Evolutionary conservation across 2,329 filamentous ascomycete genomes (phyloP), one percentile per base, ranked within the genome.

Genomic region (Clonostachys chloroleuca): DNA sequence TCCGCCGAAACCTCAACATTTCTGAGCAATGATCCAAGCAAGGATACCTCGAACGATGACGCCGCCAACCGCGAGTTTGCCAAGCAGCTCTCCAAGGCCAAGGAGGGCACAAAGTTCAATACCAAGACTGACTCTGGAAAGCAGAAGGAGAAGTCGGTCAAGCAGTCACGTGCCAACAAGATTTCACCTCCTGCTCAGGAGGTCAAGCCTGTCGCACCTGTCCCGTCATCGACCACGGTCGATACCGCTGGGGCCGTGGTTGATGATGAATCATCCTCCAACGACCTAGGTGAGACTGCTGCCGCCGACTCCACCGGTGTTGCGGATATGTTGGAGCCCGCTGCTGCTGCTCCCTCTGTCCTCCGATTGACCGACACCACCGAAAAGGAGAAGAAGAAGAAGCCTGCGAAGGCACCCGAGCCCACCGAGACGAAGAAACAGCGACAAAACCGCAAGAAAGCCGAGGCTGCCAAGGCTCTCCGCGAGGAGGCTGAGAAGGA

Each of bases 361-460:
- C 75, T 96, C 51, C 88, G 88, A 51, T 75, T 97, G 53, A 94
- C 87, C 47, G 83, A 84, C 51, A 63, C 80, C 67, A 59, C 78
- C 69, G 69, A 78, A 61, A 34, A 35, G 20, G 80, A 85, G 69
- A 73, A 80, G 52, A 84, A 84, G 67, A 70, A 76, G 52, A 83
- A 83, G 69, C 74, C 79, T 58, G 69, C 75, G 54, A 81, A 84
- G 70, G 72, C 76, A 39, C 75, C 80, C 53, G 83, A 89, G 65
- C 77, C 80, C 43, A 80, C 78, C 16, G 88, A 96, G 75, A 87
- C 86, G 17, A 96, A 96, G 86, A 96, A 96, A 77, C 89, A 95
- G 73, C 85, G 91, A 50, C 92, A 96, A 74, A 94, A 96, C 72
- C 82, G 86, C 56, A 83, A 87, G 73, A 96, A 96, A 82, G 84